Evolutionary conservation across 2,329 filamentous ascomycete genomes (phyloP).

Genomic region (Ceratocystis cubensis): DNA sequence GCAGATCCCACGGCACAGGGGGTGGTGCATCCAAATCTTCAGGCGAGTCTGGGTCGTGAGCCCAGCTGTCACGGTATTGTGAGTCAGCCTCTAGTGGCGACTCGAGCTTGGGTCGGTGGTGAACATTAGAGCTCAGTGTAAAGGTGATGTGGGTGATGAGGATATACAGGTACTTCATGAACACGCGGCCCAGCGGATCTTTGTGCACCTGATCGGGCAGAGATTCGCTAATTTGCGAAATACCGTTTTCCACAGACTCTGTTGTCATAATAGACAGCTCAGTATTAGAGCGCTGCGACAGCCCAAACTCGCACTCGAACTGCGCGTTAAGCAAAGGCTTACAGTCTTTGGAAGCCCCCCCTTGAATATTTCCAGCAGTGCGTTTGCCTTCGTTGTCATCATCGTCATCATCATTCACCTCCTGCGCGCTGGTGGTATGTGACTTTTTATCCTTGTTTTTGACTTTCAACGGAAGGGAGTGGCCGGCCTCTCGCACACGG

Average conservation of each 20-base stretch:
- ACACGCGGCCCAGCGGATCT: slow-evolving; percentile 1
- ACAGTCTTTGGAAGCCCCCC: neutral
- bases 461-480: slow-evolving; percentile 9
- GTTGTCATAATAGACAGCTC: slow-evolving; percentile 13
- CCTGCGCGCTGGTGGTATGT: neutral
- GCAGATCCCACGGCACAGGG: slow-evolving; percentile 39
- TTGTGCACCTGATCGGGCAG: slow-evolving; percentile 6
- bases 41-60: slow-evolving; percentile 26
- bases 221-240: slow-evolving; percentile 1
- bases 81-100: neutral
- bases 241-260: slow-evolving; percentile 13
- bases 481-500: slow-evolving; percentile 3
- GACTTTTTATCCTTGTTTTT: neutral
- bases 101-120: slow-evolving; percentile 16
- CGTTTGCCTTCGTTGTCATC: neutral
- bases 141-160: slow-evolving; percentile 8
- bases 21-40: slow-evolving; percentile 9
- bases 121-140: slow-evolving; percentile 10
- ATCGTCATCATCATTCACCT: neutral
- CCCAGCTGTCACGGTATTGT: slow-evolving; percentile 10
- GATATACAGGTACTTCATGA: slow-evolving; percentile 20
- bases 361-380: neutral
- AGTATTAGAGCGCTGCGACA: slow-evolving; percentile 8
- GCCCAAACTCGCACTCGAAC: neutral
- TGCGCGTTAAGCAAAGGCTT: neutral